A percentile compares a stretch with the other conserved stretches of the same genome.
Conservation (phyloP, 2,329 filamentous ascomycete species). For the Microsporum canis region DNA sequence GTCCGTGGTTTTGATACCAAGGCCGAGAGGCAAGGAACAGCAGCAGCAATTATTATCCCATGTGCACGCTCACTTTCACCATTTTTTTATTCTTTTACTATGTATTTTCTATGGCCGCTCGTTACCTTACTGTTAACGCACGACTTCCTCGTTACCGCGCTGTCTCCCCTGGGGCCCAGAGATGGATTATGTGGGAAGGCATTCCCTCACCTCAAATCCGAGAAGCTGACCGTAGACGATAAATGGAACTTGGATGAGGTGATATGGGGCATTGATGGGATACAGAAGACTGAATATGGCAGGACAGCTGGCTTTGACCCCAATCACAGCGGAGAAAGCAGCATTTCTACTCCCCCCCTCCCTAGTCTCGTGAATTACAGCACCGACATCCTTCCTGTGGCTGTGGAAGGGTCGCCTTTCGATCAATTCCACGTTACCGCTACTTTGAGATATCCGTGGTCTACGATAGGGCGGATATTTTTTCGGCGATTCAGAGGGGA, state of each 20-base stretch:
- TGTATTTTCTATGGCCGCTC: conserved; percentile 11
- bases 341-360: not conserved
- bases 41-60: not conserved
- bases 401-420: conserved; percentile 1
- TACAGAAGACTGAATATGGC: conserved; percentile 8
- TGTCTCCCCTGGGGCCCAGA: not conserved
- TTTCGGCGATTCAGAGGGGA: conserved; percentile 16
- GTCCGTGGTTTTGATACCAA: not conserved
- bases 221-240: conserved; percentile 11
- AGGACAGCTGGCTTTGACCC: conserved; percentile 13
- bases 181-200: conserved; percentile 3
- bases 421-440: conserved; percentile 14
- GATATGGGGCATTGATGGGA: conserved; percentile 10
- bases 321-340: not conserved
- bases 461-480: conserved; percentile 16
- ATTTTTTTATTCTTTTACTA: not conserved
- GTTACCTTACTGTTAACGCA: conserved; percentile 8
- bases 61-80: not conserved
- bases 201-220: conserved; percentile 7
- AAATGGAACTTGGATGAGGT: conserved; percentile 2
- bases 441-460: conserved; percentile 16
- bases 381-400: not conserved
- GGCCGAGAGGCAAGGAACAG: not conserved
- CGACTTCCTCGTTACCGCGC: conserved; percentile 6
- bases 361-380: not conserved